Evolutionary conservation across 2,329 filamentous ascomycete species (phyloP), one percentile per base, ranked within the genome.

Genomic region (Dryadomyces quercus-mongolicae): DNA sequence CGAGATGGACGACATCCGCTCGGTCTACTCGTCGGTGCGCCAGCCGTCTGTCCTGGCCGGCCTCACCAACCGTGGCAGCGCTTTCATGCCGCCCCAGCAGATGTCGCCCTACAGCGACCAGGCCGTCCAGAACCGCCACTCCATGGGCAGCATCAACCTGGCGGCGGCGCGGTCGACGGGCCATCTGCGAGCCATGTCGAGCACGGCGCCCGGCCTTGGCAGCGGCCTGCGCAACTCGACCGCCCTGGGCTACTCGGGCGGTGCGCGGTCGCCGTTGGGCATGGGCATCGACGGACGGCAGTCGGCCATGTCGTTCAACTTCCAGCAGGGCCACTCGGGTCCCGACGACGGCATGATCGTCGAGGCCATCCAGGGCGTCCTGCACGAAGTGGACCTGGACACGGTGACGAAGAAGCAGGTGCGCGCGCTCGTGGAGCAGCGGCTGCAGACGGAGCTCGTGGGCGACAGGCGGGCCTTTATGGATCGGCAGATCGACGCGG

Each of bases 331-430:
- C 47, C 68, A 73, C 54, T 74, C 73, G 22, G 89, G 88, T 0
- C 87, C 89, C 0, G 88, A 86, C 60, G 91, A 97, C 63, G 74
- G 74, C 48, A 78, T 82, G 57, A 96, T 98, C 60, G 77, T 88
- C 18, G 87, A 94, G 57, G 86, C 88, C 1, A 92, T 97, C 58
- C 86, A 89, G 63, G 74, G 78, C 51, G 93, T 93, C 62, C 74
- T 98, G 58, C 72, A 77, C 16, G 92, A 96, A 64, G 90, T 96
- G 0, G 92, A 98, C 68, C 76, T 98, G 45, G 93, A 98, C 67
- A 92, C 80, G n/a, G 88, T 97, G 49, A 98, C 93, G 7, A 98
- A 97, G 82, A 98, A 98, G 74, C 92, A 97, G 72, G 85, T 93
- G 55, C 80, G 88, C 51, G 91, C 88, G 3, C 77, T 97, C 47